Percentiles rank a stretch among this genome's conserved stretches.
phyloP scores from a whole-genome alignment of 257 asterid genomes.

The Salvia splendens region DNA sequence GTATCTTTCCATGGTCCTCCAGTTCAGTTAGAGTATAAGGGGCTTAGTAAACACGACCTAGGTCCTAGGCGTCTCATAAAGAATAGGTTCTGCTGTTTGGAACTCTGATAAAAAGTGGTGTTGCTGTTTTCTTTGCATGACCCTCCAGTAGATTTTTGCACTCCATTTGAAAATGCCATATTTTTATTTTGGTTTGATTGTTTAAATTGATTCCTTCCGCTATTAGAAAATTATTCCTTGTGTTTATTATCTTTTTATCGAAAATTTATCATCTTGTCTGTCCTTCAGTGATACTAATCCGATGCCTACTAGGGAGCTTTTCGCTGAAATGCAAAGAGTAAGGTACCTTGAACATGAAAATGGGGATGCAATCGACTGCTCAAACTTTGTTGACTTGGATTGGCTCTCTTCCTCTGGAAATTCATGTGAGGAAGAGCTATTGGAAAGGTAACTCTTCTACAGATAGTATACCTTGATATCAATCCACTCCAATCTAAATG shows the following conservation, averaged over 20 bases:
- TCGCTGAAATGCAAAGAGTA: conserved; percentile 56
- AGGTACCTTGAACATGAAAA: conserved; percentile 56
- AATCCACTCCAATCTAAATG: background rate
- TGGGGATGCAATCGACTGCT: conserved; percentile 71
- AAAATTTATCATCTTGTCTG: conserved; percentile 15
- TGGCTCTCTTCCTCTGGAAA: conserved; percentile 95
- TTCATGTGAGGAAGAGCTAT: conserved; percentile 84
- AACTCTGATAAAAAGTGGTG: background rate
- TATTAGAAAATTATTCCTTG: conserved; percentile 1
- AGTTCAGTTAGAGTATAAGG: background rate
- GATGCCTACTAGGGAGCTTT: conserved; percentile 64
- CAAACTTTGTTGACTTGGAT: conserved; percentile 91
- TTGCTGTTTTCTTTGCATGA: background rate
- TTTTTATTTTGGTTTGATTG: conserved; percentile 14
- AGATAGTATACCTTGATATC: conserved; percentile 7
- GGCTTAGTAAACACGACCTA: background rate
- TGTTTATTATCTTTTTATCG: conserved; percentile 20
- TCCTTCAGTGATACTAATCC: conserved; percentile 57
- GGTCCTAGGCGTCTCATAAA: background rate
- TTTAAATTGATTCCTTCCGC: conserved; percentile 10
- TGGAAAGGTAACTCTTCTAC: conserved; percentile 68
- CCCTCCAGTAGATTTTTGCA: conserved; percentile 7
- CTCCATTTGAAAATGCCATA: conserved; percentile 1
- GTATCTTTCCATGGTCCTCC: no score
- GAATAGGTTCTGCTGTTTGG: conserved; percentile 1